phyloP scores from a whole-genome alignment of 192 early-diverging fungal species.

The Entophlyctis luteolus region DNA sequence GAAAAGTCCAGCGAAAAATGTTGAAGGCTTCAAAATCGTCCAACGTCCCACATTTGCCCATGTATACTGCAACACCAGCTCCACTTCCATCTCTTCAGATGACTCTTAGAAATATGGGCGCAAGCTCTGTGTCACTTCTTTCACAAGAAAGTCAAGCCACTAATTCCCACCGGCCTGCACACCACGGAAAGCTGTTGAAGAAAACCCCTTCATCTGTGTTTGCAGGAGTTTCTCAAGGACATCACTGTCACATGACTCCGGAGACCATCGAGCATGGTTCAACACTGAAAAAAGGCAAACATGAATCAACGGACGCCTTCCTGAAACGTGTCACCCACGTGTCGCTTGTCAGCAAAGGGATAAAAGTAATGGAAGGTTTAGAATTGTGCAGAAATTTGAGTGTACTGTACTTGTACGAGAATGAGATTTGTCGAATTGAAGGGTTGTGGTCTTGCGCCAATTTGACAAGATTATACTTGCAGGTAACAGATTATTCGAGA shows the following conservation, averaged over 20 bases:
- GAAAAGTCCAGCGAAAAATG: neutral
- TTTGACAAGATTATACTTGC: conserved; percentile 45
- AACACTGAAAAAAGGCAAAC: conserved; percentile 35
- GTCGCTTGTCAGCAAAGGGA: conserved; percentile 38
- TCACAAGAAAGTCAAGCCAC: neutral
- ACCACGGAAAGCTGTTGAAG: neutral
- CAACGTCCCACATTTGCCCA: neutral
- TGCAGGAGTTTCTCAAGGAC: neutral
- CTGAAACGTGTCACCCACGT: conserved; percentile 43
- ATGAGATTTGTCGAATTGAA: conserved; percentile 40
- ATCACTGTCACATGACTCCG: conserved; percentile 24
- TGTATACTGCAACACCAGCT: neutral
- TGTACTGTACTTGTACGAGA: conserved; percentile 54
- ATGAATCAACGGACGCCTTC: conserved; percentile 40
- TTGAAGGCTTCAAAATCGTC: conserved; percentile 11
- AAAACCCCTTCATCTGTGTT: neutral
- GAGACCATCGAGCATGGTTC: conserved; percentile 38
- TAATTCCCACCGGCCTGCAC: neutral
- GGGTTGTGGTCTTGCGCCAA: conserved; percentile 34
- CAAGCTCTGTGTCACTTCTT: neutral
- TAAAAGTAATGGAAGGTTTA: conserved; percentile 42
- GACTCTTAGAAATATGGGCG: conserved; percentile 1
- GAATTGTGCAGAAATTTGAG: conserved; percentile 39
- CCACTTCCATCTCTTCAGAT: conserved; percentile 9
- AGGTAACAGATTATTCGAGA: too few species aligned